Evolutionary conservation across 306 rosid species (phyloP).

Genomic region (Bauhinia variegata): DNA sequence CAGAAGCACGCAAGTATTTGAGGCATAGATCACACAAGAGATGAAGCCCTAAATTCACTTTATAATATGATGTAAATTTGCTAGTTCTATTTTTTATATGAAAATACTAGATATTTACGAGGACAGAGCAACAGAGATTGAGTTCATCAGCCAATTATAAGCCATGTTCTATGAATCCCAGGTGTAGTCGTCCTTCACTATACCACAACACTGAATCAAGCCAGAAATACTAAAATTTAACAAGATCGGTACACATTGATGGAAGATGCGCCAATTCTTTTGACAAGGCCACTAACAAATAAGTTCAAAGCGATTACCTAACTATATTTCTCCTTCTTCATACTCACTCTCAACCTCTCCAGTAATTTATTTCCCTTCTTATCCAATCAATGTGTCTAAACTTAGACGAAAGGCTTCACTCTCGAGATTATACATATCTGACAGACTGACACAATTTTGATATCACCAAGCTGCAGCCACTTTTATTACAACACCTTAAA

Average conservation of each 20-base stretch:
- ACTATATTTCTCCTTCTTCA: background rate
- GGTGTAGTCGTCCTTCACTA: background rate
- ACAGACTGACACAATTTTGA: constrained; percentile 1
- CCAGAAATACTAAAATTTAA: constrained; percentile 6
- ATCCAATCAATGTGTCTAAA: no score
- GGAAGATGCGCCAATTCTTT: no score
- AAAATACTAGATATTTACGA: constrained; percentile 1
- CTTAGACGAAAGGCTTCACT: no score
- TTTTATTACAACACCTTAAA: background rate
- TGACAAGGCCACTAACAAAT: constrained; percentile 6
- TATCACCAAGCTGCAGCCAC: background rate
- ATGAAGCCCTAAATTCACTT: background rate
- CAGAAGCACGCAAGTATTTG: background rate
- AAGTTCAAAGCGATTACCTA: no score
- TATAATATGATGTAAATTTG: background rate
- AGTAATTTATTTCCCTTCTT: background rate
- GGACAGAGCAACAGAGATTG: constrained; percentile 15
- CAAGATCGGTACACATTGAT: background rate
- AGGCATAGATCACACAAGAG: background rate
- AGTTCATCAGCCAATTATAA: constrained; percentile 26
- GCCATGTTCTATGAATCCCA: background rate
- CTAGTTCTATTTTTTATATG: background rate
- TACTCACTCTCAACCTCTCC: background rate
- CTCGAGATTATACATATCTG: constrained; percentile 1
- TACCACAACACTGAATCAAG: constrained; percentile 6